Conservation (phyloP, 768 basidiomycete species). For the Termitomyces sp. region DNA sequence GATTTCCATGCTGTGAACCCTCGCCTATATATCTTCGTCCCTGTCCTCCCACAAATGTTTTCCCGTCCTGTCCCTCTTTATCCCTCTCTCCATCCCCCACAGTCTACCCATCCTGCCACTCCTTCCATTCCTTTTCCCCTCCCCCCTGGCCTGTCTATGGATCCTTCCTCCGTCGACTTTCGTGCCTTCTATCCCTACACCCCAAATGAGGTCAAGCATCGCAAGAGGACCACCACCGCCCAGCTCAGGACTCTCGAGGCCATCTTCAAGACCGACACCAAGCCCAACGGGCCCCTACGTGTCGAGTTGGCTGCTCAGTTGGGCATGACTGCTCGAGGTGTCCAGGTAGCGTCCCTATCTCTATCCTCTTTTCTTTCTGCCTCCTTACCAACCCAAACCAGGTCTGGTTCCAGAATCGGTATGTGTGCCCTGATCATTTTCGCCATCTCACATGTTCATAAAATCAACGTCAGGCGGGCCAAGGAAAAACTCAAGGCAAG, state of each 20-base stretch:
- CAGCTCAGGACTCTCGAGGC: constrained; percentile 89
- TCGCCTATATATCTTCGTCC: constrained; percentile 15
- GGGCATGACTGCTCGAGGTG: constrained; percentile 90
- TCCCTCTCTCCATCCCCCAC: constrained; percentile 8
- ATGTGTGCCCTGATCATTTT: constrained; percentile 10
- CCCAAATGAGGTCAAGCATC: constrained; percentile 91
- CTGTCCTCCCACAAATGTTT: constrained; percentile 19
- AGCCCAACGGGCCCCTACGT: constrained; percentile 79
- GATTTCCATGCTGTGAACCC: constrained; percentile 19
- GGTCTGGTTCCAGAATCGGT: constrained; percentile 94
- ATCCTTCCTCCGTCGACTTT: constrained; percentile 70
- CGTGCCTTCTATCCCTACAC: constrained; percentile 85
- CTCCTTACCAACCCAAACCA: constrained; percentile 24
- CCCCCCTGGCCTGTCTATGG: constrained; percentile 33
- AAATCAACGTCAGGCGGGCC: constrained; percentile 50
- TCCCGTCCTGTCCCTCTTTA: constrained; percentile 16
- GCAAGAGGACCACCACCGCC: constrained; percentile 80
- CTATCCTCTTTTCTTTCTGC: constrained; percentile 3
- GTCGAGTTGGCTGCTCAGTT: constrained; percentile 78
- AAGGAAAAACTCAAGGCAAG: constrained; percentile 71
- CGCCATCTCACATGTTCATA: constrained; percentile 1
- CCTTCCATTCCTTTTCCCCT: constrained; percentile 24
- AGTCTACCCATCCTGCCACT: constrained; percentile 11
- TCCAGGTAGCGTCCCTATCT: constrained; percentile 63
- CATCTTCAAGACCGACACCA: constrained; percentile 83